Conservation (phyloP, 2,329 filamentous ascomycete genomes). For the Byssochlamys sp. region DNA sequence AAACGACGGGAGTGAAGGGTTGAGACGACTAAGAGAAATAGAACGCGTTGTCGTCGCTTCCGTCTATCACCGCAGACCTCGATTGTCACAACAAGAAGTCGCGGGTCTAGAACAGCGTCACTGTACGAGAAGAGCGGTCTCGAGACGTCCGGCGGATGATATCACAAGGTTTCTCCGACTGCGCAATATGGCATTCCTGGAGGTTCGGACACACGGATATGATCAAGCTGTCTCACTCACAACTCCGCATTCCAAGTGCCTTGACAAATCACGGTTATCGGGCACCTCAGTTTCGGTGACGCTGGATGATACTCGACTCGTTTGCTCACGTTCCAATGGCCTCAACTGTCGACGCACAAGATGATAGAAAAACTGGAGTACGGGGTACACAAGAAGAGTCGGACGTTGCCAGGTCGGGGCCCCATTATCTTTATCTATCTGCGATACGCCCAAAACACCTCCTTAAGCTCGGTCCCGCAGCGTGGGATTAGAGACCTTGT, state of each 20-base stretch:
- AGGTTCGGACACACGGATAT: background rate
- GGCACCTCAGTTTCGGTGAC: background rate
- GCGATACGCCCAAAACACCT: background rate
- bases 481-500: background rate
- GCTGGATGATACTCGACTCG: background rate
- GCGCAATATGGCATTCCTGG: background rate
- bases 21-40: background rate
- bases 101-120: background rate
- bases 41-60: background rate
- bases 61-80: background rate
- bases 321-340: background rate
- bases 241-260: background rate
- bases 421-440: background rate
- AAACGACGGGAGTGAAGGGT: background rate
- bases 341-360: background rate
- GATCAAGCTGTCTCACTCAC: background rate
- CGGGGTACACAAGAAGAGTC: background rate
- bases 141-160: background rate
- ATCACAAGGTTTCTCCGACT: background rate
- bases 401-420: background rate
- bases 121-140: background rate
- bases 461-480: background rate
- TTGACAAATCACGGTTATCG: background rate
- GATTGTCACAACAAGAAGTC: background rate
- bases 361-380: background rate